These are phyloP conservation scores for Mycena leptocephala DNA, from an alignment of 768 basidiomycete species.

Conservation along the genomic window DNA sequence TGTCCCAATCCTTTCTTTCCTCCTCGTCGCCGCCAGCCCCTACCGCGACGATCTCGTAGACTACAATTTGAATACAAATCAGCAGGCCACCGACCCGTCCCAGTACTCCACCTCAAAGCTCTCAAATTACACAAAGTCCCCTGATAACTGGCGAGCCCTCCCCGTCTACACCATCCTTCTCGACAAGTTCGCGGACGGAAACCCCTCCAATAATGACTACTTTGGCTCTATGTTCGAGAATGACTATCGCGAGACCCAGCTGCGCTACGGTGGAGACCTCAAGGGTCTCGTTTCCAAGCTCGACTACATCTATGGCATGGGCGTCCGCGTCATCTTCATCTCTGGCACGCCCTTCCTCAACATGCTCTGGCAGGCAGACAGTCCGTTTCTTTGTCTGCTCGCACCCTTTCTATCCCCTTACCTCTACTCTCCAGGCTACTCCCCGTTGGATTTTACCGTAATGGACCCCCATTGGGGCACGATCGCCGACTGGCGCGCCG, in stretches of 20 bases:
- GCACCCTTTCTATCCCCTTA: conserved; percentile 15
- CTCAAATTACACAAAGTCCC: conserved; percentile 83
- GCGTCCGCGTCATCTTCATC: conserved; percentile 87
- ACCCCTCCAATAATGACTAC: conserved; percentile 93
- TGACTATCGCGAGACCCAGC: conserved; percentile 91
- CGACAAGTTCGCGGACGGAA: conserved; percentile 96
- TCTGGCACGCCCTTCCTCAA: conserved; percentile 95
- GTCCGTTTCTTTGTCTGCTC: conserved; percentile 62
- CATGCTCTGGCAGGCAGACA: conserved; percentile 98
- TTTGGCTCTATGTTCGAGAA: conserved; percentile 86
- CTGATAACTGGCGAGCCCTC: conserved; percentile 87
- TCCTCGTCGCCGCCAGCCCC: conserved; percentile 69
- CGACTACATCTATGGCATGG: conserved; percentile 95
- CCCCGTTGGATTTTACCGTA: conserved; percentile 91
- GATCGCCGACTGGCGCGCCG: conserved; percentile 81
- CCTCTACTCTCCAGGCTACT: conserved; percentile 77
- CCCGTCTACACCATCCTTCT: conserved; percentile 88
- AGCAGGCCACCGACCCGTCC: conserved; percentile 76
- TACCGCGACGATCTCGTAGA: conserved; percentile 76
- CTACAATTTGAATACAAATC: conserved; percentile 88
- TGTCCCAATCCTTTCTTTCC: conserved; percentile 55
- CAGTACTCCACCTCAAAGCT: conserved; percentile 76
- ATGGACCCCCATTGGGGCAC: conserved; percentile 96
- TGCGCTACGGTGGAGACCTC: conserved; percentile 92
- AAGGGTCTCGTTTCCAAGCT: conserved; percentile 81